These are phyloP conservation scores for Candida easanensis DNA, from an alignment of 805 yeast genomes.

Conservation along the genomic window DNA sequence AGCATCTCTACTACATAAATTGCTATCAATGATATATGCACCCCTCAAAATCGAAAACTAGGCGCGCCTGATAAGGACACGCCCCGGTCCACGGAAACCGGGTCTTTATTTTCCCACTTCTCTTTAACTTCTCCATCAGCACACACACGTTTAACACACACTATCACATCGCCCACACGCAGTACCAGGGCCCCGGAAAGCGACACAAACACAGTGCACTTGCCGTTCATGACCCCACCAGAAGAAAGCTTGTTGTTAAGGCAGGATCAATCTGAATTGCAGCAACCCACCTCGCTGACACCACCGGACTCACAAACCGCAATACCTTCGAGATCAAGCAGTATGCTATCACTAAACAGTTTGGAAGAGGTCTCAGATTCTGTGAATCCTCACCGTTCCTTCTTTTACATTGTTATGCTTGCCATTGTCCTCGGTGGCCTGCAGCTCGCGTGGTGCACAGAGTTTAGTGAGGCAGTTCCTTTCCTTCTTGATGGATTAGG, in stretches of 20 bases:
- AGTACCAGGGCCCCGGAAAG: too few relatives aligned
- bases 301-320: neutral
- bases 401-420: conserved; percentile 41
- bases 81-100: neutral
- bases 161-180: too few relatives aligned
- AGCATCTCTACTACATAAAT: too few relatives aligned
- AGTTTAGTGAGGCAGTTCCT: conserved; percentile 63
- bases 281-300: neutral
- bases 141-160: too few relatives aligned
- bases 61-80: neutral
- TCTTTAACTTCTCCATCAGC: neutral
- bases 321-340: neutral
- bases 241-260: conserved; percentile 9
- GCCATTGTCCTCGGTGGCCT: conserved; percentile 54
- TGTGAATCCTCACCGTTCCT: conserved; percentile 44
- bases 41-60: too few relatives aligned
- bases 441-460: conserved; percentile 65
- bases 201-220: neutral
- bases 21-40: too few relatives aligned
- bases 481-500: conserved; percentile 55
- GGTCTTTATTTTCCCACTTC: neutral
- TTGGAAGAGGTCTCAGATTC: conserved; percentile 26
- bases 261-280: neutral
- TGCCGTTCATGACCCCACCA: neutral
- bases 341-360: conserved; percentile 6